Percentiles rank a stretch among this genome's conserved stretches.
Evolutionary conservation across 305 asterid genomes (phyloP).

Genomic region (Fraxinus ornus): DNA sequence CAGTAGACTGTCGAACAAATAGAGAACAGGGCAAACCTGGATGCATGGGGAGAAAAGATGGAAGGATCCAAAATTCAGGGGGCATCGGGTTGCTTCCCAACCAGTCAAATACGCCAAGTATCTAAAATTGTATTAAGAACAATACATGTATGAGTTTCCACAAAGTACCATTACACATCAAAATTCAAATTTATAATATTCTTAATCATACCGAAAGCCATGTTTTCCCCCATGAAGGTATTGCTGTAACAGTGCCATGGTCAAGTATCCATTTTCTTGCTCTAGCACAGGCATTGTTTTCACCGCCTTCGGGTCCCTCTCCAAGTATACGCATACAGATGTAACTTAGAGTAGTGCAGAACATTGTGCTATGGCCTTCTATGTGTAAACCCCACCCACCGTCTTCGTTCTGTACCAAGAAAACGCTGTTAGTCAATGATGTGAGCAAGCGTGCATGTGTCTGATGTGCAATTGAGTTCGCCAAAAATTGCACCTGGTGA

Average conservation of each 20-base stretch:
- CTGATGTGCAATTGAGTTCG: background rate
- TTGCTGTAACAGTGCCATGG: conserved; percentile 69
- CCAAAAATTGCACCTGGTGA: conserved; percentile 59
- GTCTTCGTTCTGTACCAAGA: conserved; percentile 60
- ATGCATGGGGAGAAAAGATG: conserved; percentile 81
- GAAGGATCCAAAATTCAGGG: conserved; percentile 94
- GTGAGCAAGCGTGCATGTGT: background rate
- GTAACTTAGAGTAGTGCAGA: conserved; percentile 69
- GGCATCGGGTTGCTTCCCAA: conserved; percentile 88
- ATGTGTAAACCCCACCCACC: conserved; percentile 92
- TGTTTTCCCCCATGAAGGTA: conserved; percentile 95
- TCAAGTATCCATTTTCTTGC: conserved; percentile 87
- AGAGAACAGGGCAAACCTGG: conserved; percentile 52
- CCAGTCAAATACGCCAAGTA: conserved; percentile 82
- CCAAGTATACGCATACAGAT: conserved; percentile 80
- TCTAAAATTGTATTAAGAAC: conserved; percentile 31
- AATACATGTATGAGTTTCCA: background rate
- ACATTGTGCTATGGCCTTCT: conserved; percentile 85
- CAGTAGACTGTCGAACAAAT: background rate
- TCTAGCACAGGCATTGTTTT: conserved; percentile 57
- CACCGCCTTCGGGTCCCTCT: conserved; percentile 68
- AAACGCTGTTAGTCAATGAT: background rate
- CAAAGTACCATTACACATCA: background rate
- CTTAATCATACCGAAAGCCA: conserved; percentile 69
- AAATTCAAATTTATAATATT: background rate